Conservation (phyloP, 805 yeast genomes). For the Metschnikowia baotianmanensis region DNA sequence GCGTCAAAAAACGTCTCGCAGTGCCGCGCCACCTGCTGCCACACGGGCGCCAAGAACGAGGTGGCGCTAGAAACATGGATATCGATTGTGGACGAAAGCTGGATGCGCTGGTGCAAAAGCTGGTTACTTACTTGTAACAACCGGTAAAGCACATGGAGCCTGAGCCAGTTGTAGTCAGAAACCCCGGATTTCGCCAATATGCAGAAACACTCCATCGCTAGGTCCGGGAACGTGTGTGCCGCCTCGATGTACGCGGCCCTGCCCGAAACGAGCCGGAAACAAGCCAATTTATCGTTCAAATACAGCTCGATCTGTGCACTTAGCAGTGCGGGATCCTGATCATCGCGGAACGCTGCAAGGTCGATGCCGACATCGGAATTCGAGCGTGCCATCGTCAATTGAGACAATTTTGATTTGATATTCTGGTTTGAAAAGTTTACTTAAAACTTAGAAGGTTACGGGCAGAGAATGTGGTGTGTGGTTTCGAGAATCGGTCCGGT, state of each 20-base stretch:
- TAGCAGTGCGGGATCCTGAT: neutral
- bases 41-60: neutral
- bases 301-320: constrained; percentile 1
- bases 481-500: too few relatives aligned
- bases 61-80: constrained; percentile 3
- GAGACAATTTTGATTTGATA: neutral
- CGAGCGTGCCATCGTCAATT: neutral
- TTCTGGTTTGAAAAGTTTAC: too few relatives aligned
- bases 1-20: constrained; percentile 4
- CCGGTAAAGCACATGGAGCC: constrained; percentile 9
- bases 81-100: constrained; percentile 1
- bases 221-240: constrained; percentile 13
- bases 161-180: constrained; percentile 10
- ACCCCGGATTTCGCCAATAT: constrained; percentile 10
- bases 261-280: neutral
- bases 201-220: constrained; percentile 11
- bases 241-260: constrained; percentile 5
- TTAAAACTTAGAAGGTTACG: too few relatives aligned
- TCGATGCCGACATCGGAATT: neutral
- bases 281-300: constrained; percentile 5
- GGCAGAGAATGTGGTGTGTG: too few relatives aligned
- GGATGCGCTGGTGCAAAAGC: constrained; percentile 4
- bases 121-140: constrained; percentile 2
- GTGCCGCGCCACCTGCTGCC: constrained; percentile 8
- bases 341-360: neutral